These are phyloP conservation scores for Chlorella sorokiniana DNA, from an alignment of 139 green algal species.

Conservation along the genomic window DNA sequence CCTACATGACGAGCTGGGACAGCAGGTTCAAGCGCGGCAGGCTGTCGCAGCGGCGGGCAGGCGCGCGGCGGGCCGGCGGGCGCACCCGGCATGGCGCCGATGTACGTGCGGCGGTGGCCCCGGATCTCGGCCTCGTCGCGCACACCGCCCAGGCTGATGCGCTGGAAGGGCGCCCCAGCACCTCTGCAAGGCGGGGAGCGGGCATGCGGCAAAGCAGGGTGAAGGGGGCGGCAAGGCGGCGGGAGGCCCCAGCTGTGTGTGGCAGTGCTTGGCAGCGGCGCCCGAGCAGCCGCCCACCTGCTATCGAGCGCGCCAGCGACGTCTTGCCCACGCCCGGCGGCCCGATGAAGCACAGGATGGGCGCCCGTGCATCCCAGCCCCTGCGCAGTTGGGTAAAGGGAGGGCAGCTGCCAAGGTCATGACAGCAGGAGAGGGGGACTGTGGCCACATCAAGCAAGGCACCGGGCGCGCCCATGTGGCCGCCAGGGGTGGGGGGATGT, in stretches of 20 bases:
- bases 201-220: neutral
- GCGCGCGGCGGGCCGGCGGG: neutral
- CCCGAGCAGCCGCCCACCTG: neutral
- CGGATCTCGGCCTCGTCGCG: slow-evolving; percentile 96
- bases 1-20: neutral
- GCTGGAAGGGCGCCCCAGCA: slow-evolving; percentile 84
- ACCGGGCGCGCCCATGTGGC: neutral
- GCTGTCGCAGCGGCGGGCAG: neutral
- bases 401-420: neutral
- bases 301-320: slow-evolving; percentile 83
- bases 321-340: slow-evolving; percentile 97
- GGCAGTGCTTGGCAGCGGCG: neutral
- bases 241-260: neutral
- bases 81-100: slow-evolving; percentile 97
- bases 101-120: slow-evolving; percentile 93
- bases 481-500: neutral
- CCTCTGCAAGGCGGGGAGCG: slow-evolving; percentile 47
- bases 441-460: neutral
- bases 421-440: neutral
- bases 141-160: slow-evolving; percentile 92
- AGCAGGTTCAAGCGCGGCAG: neutral
- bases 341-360: slow-evolving; percentile 95
- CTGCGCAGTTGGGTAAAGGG: slow-evolving; percentile 1
- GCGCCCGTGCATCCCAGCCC: slow-evolving; percentile 76
- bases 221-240: neutral